phyloP scores from a whole-genome alignment of 768 basidiomycete species.

The Pisolithus sp. region DNA sequence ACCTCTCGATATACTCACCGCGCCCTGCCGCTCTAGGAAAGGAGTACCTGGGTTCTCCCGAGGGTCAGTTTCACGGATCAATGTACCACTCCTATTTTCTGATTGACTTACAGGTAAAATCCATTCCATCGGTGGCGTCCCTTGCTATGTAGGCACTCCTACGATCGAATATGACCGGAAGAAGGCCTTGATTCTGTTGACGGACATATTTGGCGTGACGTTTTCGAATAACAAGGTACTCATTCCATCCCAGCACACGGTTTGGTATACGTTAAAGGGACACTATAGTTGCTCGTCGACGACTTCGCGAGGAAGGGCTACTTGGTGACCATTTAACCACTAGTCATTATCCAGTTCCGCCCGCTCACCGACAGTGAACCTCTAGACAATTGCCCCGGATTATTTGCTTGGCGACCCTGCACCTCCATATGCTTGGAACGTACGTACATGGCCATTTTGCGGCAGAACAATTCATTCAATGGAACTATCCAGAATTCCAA shows the following conservation, averaged over 20 bases:
- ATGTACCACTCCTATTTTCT: too few relatives aligned
- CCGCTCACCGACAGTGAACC: not conserved
- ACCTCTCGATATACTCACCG: too few relatives aligned
- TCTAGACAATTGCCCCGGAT: constrained; percentile 19
- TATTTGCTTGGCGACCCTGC: constrained; percentile 25
- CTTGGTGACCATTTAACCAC: constrained; percentile 15
- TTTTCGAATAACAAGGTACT: constrained; percentile 15
- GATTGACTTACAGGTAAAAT: not conserved
- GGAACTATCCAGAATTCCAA: not conserved
- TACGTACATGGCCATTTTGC: not conserved
- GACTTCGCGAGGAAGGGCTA: constrained; percentile 37
- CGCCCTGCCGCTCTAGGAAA: too few relatives aligned
- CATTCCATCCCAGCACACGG: not conserved
- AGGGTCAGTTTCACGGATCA: too few relatives aligned
- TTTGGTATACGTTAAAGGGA: not conserved
- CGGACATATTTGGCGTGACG: constrained; percentile 4
- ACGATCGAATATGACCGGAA: not conserved
- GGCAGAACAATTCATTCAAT: not conserved
- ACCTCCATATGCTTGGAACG: constrained; percentile 9
- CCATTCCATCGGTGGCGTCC: not conserved
- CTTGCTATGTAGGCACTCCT: not conserved
- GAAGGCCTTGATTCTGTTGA: not conserved
- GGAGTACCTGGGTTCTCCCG: too few relatives aligned
- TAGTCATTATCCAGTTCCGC: not conserved
- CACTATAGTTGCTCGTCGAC: constrained; percentile 35